Conservation (phyloP, 2,329 filamentous ascomycete species). For the Chaetomium sp. region DNA sequence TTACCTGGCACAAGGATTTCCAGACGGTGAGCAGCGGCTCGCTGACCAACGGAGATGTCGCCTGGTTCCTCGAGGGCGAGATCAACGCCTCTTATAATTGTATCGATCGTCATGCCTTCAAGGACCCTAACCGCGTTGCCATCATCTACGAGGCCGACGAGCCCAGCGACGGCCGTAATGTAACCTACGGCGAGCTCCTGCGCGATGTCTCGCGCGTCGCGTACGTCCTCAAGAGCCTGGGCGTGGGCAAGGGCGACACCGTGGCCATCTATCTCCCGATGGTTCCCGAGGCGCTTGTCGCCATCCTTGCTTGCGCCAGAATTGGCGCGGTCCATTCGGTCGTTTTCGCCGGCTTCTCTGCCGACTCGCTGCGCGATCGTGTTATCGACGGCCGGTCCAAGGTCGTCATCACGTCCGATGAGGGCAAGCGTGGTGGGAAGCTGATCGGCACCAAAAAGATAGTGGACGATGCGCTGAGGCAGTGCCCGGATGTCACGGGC, state of each 20-base stretch:
- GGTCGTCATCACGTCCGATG: constrained; percentile 94
- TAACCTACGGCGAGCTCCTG: constrained; percentile 90
- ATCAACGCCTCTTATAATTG: constrained; percentile 98
- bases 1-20: constrained; percentile 89
- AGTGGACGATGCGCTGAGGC: constrained; percentile 93
- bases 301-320: constrained; percentile 83
- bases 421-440: constrained; percentile 97
- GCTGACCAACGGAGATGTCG: constrained; percentile 71
- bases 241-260: constrained; percentile 93
- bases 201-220: constrained; percentile 84
- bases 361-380: constrained; percentile 90
- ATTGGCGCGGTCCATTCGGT: constrained; percentile 97
- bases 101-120: constrained; percentile 92
- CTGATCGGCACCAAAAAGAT: constrained; percentile 98
- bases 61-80: constrained; percentile 91
- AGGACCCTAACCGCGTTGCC: constrained; percentile 84
- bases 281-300: constrained; percentile 92
- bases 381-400: constrained; percentile 85
- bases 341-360: constrained; percentile 95
- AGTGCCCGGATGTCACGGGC: constrained; percentile 81
- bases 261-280: constrained; percentile 97
- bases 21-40: constrained; percentile 77
- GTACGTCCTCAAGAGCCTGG: constrained; percentile 87
- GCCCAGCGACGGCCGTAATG: constrained; percentile 72
- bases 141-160: constrained; percentile 99